Conservation (phyloP, 495 filamentous ascomycete species). For the Annulohypoxylon bovei region DNA sequence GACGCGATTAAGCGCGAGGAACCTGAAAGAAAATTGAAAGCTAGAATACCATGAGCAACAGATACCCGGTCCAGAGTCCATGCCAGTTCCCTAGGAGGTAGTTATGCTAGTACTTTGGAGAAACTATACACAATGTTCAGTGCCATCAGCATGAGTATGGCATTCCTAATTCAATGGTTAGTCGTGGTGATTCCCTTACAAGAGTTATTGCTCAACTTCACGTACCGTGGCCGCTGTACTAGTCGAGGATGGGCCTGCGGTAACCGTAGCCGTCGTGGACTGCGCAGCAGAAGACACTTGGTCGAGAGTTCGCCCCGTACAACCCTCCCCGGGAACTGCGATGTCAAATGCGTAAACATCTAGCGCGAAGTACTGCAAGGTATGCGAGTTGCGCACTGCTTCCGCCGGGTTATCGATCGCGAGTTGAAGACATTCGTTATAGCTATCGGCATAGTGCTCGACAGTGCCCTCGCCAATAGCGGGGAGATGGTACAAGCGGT, state of each 20-base stretch:
- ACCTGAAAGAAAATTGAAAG: too few relatives aligned
- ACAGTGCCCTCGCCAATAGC: constrained; percentile 62
- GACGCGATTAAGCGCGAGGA: too few relatives aligned
- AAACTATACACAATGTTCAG: constrained; percentile 37
- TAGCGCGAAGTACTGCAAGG: constrained; percentile 66
- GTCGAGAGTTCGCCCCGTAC: constrained; percentile 48
- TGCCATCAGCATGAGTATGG: constrained; percentile 41
- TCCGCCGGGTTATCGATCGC: constrained; percentile 51
- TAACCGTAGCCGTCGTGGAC: constrained; percentile 1
- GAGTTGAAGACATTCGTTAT: constrained; percentile 58
- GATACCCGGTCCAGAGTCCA: too few relatives aligned
- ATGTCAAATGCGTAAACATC: constrained; percentile 67
- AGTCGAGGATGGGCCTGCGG: constrained; percentile 3
- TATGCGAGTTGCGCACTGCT: constrained; percentile 62
- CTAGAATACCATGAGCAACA: too few relatives aligned
- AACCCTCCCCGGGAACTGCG: constrained; percentile 62
- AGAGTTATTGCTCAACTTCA: neutral
- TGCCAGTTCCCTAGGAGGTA: too few relatives aligned
- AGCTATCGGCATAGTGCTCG: constrained; percentile 66
- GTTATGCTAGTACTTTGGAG: too few relatives aligned
- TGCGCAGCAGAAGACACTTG: neutral
- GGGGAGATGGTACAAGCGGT: constrained; percentile 66
- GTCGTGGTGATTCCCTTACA: neutral
- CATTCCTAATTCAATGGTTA: constrained; percentile 26
- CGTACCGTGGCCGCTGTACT: constrained; percentile 21